Base-by-base conservation (phyloP, 2,329 filamentous ascomycete species). In the Trichothecium roseum region DNA sequence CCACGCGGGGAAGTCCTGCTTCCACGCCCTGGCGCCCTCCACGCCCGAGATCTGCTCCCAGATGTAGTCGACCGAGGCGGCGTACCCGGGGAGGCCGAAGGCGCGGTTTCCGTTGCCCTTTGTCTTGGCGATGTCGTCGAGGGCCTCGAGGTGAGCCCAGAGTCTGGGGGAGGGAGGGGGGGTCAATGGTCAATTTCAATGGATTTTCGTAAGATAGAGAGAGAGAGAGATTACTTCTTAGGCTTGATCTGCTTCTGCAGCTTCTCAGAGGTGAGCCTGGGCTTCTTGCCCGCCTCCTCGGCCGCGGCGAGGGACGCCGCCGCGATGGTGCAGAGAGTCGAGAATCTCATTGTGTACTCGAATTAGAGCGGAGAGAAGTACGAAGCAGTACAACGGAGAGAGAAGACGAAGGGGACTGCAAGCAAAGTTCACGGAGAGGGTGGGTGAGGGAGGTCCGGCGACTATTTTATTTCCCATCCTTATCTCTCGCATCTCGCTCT, bases 91-190 rank as follows among this genome's bases (percentile, higher is more conserved):
- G 4, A 67, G 57, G 14, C 66, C 66, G 41, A 70, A 70, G n/a
- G 67, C 67, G 36, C 67, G 59, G 50, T 72, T 72, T 5, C 67
- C 68, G 26, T 37, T 34, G 2, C 66, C 65, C 42, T 70, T 66
- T 1, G 55, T 57, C 33, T 55, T 58, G 24, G 65, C 66, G 32
- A 70, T 68, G 5, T 54, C 44, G 39, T 69, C 54, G n/a, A 71
- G 57, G 14, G 54, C 53, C 37, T 60, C 50, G 13, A 70, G 56
- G 39, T 68, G 66, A 31, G 53, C 49, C 59, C 64, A 60, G 20
- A 70, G 49, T 28, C 36, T 38, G n/a, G 13, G 24, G 5, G n/a
- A n/a, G n/a, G n/a, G n/a, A n/a, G n/a, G n/a, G n/a, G n/a, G n/a
- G n/a, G n/a, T n/a, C n/a, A 14, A 17, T 28, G 9, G 26, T 35